phyloP scores from a whole-genome alignment of 208 protist species.

The Dictyostelium gargantuum region DNA sequence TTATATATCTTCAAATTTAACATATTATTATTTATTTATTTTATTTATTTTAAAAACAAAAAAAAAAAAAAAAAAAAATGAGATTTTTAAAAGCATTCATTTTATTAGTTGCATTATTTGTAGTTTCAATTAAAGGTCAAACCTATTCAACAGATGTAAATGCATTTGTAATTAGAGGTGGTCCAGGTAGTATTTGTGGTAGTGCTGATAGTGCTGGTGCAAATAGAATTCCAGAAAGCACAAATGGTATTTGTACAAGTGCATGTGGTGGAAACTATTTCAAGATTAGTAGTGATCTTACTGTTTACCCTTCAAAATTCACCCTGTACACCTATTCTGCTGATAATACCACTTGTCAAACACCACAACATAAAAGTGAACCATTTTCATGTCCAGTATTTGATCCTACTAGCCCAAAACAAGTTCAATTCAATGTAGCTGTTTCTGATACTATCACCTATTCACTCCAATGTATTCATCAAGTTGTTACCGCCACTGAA shows the following conservation, averaged over 20 bases:
- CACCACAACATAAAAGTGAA: too few relatives aligned
- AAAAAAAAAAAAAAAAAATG: neutral
- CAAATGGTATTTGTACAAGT: neutral
- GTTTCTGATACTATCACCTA: too few relatives aligned
- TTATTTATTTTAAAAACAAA: too few relatives aligned
- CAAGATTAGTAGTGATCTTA: too few relatives aligned
- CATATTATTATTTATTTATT: too few relatives aligned
- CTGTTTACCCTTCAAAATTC: too few relatives aligned
- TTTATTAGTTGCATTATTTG: neutral
- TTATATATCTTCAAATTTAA: too few relatives aligned
- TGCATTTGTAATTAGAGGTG: neutral
- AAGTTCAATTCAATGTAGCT: too few relatives aligned
- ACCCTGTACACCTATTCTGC: neutral
- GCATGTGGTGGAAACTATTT: neutral
- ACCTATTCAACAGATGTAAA: too few relatives aligned
- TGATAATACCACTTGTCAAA: neutral
- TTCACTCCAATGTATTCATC: too few relatives aligned
- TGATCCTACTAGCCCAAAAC: too few relatives aligned
- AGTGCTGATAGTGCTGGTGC: neutral
- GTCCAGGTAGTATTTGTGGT: neutral
- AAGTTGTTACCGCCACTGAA: neutral
- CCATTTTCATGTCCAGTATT: too few relatives aligned
- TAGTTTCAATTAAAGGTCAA: neutral
- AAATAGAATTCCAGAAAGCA: neutral
- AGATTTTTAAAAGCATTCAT: neutral